Evolutionary conservation across 202 grass and related monocot species (phyloP), one percentile per base, ranked within the genome.

Genomic region (Hordeum pubiflorum): DNA sequence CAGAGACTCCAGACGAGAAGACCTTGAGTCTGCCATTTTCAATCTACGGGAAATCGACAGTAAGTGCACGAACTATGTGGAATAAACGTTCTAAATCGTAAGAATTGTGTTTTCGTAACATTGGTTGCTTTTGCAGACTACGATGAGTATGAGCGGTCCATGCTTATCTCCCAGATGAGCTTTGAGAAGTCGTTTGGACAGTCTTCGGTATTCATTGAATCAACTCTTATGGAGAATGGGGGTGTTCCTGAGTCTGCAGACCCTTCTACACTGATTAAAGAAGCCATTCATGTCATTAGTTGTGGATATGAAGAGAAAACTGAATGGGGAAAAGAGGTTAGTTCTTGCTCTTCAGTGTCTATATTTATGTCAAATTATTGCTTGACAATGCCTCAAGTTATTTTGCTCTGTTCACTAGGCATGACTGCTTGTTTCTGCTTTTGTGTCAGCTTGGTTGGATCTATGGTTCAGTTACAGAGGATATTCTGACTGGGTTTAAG

Each of bases 241-340:
- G 96, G 96, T 2, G 86, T 93, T 58, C 90, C 96, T 75, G 90
- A 95, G 58, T 96, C 96, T 26, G 89, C 77, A 70, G 81, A 96
- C 43, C 83, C 92, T 1, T 91, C 96, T 61, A 96, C 92, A 66
- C 81, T 99, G 68, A 99, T 99, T 38, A 91, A 99, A 87, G 96
- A 99, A 83, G 96, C 96, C 4, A 99, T 99, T 89, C 96, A 99
- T 81, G 90, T 99, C 54, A 96, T 99, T 76, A 79, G 92, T 77
- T 99, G 96, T 59, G 96, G 96, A 64, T 99, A 99, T 13, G 96
- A 99, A 87, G 96, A 99, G 66, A 99, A 99, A 90, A 99, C 92
- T 80, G 96, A 99, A 88, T 99, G 96, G 96, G 96, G 96, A 52
- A 99, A 99, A 76, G 96, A 99, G 96, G 95, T 98, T 50, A 72